phyloP scores from a whole-genome alignment of 148 eudicot species.

The Chenopodium quinoa region DNA sequence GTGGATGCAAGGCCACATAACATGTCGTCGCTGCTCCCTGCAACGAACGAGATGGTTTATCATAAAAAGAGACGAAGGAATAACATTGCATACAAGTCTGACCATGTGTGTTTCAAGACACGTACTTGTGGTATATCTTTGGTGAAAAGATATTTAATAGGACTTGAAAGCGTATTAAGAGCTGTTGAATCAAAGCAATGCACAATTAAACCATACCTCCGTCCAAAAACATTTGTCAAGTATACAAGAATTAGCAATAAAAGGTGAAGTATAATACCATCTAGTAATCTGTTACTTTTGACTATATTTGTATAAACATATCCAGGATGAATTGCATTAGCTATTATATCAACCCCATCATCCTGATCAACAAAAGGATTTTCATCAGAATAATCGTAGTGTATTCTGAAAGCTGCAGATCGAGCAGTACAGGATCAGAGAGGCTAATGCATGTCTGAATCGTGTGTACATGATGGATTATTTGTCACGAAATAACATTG shows the following conservation, averaged over 20 bases:
- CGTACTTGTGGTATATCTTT: constrained; percentile 31
- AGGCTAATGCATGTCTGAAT: background rate
- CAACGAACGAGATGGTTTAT: constrained; percentile 4
- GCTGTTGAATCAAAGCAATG: background rate
- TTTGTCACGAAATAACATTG: background rate
- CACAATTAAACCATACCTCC: background rate
- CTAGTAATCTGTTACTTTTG: constrained; percentile 10
- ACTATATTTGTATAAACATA: constrained; percentile 48
- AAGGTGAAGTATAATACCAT: constrained; percentile 29
- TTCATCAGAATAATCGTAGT: background rate
- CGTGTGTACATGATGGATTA: too few species aligned
- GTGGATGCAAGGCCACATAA: constrained; percentile 30
- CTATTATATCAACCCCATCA: constrained; percentile 43
- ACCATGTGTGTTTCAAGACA: constrained; percentile 10
- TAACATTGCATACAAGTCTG: too few species aligned
- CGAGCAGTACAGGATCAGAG: background rate
- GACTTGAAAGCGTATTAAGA: background rate
- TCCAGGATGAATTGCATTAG: constrained; percentile 70
- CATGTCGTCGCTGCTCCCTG: constrained; percentile 33
- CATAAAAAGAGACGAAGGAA: background rate
- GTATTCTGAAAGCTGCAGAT: background rate
- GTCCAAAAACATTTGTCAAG: background rate
- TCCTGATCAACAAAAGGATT: constrained; percentile 21
- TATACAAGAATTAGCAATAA: background rate
- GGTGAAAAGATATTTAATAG: constrained; percentile 8